Evolutionary conservation across 2,329 filamentous ascomycete genomes (phyloP).

Genomic region (Raffaelea deltoideospora): DNA sequence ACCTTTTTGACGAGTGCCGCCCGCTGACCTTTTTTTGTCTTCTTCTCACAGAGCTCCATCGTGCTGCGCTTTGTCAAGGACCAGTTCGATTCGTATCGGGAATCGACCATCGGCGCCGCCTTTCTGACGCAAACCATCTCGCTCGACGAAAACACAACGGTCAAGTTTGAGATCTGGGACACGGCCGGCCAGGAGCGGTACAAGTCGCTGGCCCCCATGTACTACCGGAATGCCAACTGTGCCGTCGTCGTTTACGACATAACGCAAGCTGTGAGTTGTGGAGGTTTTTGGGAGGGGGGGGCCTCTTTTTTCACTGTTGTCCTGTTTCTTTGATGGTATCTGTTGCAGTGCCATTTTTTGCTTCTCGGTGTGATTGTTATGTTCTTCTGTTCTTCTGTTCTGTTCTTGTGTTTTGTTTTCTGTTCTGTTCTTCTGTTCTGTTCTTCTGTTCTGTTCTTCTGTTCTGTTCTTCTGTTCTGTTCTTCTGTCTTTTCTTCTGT

Average conservation of each 20-base stretch:
- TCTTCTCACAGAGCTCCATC: constrained; percentile 64
- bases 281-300: too few relatives aligned
- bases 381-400: too few relatives aligned
- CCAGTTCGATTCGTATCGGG: constrained; percentile 95
- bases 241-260: constrained; percentile 99
- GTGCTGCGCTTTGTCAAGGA: constrained; percentile 99
- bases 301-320: neutral
- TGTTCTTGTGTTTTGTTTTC: too few relatives aligned
- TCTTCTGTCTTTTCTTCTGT: neutral
- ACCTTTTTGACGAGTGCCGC: too few relatives aligned
- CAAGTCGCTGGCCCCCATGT: constrained; percentile 98
- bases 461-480: neutral
- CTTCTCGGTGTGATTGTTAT: too few relatives aligned
- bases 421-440: neutral
- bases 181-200: constrained; percentile 97
- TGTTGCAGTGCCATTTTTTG: too few relatives aligned
- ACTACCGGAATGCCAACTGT: constrained; percentile 98
- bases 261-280: constrained; percentile 74
- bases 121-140: constrained; percentile 99
- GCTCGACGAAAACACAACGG: constrained; percentile 92
- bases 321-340: too few relatives aligned
- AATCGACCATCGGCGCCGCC: constrained; percentile 95
- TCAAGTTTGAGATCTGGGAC: constrained; percentile 99
- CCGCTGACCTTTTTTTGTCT: too few relatives aligned
- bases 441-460: neutral